Evolutionary conservation across 2,329 filamentous ascomycete genomes (phyloP).

Genomic region (Fusarium metavorans): DNA sequence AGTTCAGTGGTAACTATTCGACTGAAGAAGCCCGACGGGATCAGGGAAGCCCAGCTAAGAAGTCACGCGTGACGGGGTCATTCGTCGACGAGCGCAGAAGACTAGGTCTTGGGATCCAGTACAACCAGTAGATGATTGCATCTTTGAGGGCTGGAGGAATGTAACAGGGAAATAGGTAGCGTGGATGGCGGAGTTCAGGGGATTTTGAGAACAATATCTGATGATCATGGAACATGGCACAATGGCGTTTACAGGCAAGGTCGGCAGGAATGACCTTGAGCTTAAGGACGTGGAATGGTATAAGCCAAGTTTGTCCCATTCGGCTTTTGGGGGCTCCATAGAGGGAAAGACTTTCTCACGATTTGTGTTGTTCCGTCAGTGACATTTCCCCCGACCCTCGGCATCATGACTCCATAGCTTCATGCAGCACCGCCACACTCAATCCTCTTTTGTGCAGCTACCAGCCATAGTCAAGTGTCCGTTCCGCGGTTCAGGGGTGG

Average conservation of each 20-base stretch:
- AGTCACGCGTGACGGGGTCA: slow-evolving; percentile 57
- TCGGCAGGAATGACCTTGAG: not conserved
- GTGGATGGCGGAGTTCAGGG: slow-evolving; percentile 26
- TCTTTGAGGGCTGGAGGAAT: not conserved
- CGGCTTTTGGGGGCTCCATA: not conserved
- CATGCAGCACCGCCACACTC: slow-evolving; percentile 20
- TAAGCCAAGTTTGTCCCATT: not conserved
- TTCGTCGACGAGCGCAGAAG: slow-evolving; percentile 52
- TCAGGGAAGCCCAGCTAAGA: slow-evolving; percentile 64
- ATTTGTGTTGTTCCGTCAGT: not conserved
- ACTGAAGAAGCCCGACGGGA: slow-evolving; percentile 50
- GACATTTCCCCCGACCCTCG: not conserved
- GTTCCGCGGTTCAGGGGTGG: not conserved
- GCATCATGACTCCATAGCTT: slow-evolving; percentile 14
- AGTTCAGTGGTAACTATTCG: slow-evolving; percentile 54
- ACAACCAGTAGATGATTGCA: slow-evolving; percentile 45
- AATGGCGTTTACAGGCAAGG: slow-evolving; percentile 16
- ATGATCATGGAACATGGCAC: slow-evolving; percentile 26
- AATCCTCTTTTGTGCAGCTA: not conserved
- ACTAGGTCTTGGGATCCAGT: slow-evolving; percentile 67
- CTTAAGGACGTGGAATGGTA: not conserved
- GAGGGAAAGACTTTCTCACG: slow-evolving; percentile 3
- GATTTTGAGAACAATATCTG: slow-evolving; percentile 14
- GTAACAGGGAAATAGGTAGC: slow-evolving; percentile 17
- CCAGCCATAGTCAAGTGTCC: slow-evolving; percentile 14